These are phyloP conservation scores for Monosporascus sp. DNA, from an alignment of 2,329 filamentous ascomycete genomes.

Conservation along the genomic window DNA sequence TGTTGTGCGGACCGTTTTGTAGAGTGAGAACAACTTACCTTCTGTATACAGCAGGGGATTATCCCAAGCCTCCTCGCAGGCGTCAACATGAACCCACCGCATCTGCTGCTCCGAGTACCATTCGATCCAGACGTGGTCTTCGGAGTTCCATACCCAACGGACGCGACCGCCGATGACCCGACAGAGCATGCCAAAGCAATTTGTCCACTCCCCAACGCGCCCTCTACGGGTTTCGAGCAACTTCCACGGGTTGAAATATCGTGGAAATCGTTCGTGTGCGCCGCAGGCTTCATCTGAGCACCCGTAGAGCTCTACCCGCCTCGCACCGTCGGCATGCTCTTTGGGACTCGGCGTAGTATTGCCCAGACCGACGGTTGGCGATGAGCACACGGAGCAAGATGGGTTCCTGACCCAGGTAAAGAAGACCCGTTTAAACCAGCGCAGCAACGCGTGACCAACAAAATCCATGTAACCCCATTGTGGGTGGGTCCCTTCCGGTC, in stretches of 20 bases:
- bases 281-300: slow-evolving; percentile 75
- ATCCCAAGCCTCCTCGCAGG: slow-evolving; percentile 93
- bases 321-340: slow-evolving; percentile 82
- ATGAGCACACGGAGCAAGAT: slow-evolving; percentile 73
- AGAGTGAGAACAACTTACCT: too few relatives aligned
- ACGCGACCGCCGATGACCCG: slow-evolving; percentile 86
- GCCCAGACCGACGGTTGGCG: slow-evolving; percentile 77
- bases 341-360: slow-evolving; percentile 83
- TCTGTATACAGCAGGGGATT: slow-evolving; percentile 88
- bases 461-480: slow-evolving; percentile 98
- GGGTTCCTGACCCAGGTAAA: slow-evolving; percentile 98
- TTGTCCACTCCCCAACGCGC: slow-evolving; percentile 92
- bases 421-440: slow-evolving; percentile 96
- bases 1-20: too few relatives aligned
- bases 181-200: slow-evolving; percentile 98
- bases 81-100: slow-evolving; percentile 95
- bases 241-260: slow-evolving; percentile 94
- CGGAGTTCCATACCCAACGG: slow-evolving; percentile 96
- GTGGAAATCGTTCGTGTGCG: slow-evolving; percentile 81
- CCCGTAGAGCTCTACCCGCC: slow-evolving; percentile 82
- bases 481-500: slow-evolving; percentile 83
- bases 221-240: slow-evolving; percentile 82
- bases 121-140: slow-evolving; percentile 97
- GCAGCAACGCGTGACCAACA: slow-evolving; percentile 80
- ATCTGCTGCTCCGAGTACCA: slow-evolving; percentile 92